phyloP scores from a whole-genome alignment of 202 grass and related monocot genomes.

The Carex arenaria region DNA sequence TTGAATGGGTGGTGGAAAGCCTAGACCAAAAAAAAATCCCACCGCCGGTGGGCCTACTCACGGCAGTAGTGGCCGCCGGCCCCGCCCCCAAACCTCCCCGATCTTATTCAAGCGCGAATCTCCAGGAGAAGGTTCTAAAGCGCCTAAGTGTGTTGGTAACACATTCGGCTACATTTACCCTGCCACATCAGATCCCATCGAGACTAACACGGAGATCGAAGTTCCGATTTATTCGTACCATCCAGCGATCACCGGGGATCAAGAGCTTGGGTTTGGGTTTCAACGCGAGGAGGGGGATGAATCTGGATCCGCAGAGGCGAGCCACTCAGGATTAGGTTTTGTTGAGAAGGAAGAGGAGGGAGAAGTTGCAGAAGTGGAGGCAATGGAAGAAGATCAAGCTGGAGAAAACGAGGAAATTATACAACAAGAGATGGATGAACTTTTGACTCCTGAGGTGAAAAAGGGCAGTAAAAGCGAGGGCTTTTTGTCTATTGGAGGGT shows the following conservation, averaged over 20 bases:
- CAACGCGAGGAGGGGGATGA: conserved; percentile 11
- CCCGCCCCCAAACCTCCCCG: conserved; percentile 34
- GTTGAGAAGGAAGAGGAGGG: conserved; percentile 20
- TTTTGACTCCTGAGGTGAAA: conserved; percentile 37
- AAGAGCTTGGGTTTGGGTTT: conserved; percentile 25
- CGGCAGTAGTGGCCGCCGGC: conserved; percentile 34
- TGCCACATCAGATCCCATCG: background rate
- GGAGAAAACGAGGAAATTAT: conserved; percentile 11
- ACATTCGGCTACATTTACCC: conserved; percentile 19
- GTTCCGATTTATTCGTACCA: conserved; percentile 42
- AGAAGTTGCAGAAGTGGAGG: conserved; percentile 29
- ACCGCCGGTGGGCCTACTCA: conserved; percentile 46
- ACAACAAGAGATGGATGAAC: conserved; percentile 10
- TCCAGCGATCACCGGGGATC: conserved; percentile 27
- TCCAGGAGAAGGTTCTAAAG: conserved; percentile 11
- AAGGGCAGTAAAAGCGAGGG: conserved; percentile 34
- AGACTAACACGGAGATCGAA: conserved; percentile 10
- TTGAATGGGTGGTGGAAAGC: conserved; percentile 54
- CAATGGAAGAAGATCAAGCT: conserved; percentile 13
- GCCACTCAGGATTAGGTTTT: conserved; percentile 24
- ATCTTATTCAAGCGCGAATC: conserved; percentile 28
- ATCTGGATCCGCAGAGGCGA: background rate
- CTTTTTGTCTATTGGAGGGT: conserved; percentile 63
- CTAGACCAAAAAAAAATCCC: conserved; percentile 39
- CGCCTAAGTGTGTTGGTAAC: conserved; percentile 23